Base-by-base conservation (phyloP, 2,329 filamentous ascomycete species). In the Lasiodiplodia sp. region DNA sequence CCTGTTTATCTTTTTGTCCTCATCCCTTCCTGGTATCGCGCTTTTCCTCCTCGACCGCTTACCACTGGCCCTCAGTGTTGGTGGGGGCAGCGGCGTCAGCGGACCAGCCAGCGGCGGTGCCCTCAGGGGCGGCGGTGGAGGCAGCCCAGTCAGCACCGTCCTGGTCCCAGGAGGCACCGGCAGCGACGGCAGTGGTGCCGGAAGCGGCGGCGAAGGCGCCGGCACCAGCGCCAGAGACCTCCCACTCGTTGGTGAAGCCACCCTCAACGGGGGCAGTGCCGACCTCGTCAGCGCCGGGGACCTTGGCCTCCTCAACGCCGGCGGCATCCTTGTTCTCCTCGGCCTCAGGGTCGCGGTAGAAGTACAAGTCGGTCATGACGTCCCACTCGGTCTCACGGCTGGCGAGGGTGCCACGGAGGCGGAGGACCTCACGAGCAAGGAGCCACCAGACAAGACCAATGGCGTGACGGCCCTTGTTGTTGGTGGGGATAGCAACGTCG, bases 401-500 rank as follows among this genome's bases (percentile, higher is more conserved):
- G 83, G 93, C 92, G 82, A 99, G 93, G 81, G 94, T 98, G 78
- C 96, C 96, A 79, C 96, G 94, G 81, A 99, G 94, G 83, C 96
- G 94, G 84, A 99, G 94, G 83, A 99, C 95, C 90, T 99, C 96
- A 89, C 96, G 96, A 83, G 96, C 95, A 78, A 99, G 90, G 91
- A 99, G 91, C 96, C 96, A 99, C 96, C 96, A 99, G 87, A 99
- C 84, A 79, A 96, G 89, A 88, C 96, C 96, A 79, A 99, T 99
- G 83, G 96, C 91, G 87, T 98, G 94, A 83, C 96, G 95, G 88
- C 94, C 95, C 92, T 99, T 99, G 93, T 99, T 99, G 93, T 99
- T 99, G 88, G 96, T 97, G 81, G 96, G 96, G 86, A 99, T 99
- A 85, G 96, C 96, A 85, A 98, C 93, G 82, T 99, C 96, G 83